Evolutionary conservation across 768 basidiomycete genomes (phyloP).

Genomic region (Podaxis rugospora): DNA sequence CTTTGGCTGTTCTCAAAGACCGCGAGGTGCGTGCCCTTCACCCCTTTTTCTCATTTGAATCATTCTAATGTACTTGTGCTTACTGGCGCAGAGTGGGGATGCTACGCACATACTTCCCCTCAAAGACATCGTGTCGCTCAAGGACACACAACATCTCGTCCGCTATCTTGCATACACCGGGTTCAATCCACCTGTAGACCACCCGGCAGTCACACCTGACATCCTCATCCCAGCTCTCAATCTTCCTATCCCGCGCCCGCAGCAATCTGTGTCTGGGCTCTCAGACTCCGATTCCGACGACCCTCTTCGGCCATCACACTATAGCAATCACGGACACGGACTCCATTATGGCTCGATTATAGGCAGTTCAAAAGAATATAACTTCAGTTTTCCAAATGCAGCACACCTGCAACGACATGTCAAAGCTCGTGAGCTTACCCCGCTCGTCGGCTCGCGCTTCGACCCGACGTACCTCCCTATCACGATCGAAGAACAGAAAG

Average conservation of each 20-base stretch:
- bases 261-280: background rate
- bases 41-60: background rate
- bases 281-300: background rate
- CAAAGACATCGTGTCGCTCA: constrained; percentile 8
- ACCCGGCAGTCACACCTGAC: background rate
- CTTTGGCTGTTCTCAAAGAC: constrained; percentile 49
- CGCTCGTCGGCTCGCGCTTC: constrained; percentile 7
- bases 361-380: background rate
- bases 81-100: constrained; percentile 6
- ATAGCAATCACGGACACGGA: background rate
- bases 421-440: constrained; percentile 7
- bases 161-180: constrained; percentile 11
- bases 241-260: constrained; percentile 2
- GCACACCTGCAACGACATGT: background rate
- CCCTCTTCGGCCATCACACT: background rate
- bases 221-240: background rate
- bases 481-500: constrained; percentile 7
- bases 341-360: background rate
- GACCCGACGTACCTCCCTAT: constrained; percentile 10
- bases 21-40: constrained; percentile 37
- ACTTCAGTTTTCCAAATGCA: constrained; percentile 3
- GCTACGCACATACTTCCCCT: constrained; percentile 13
- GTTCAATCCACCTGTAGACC: constrained; percentile 1
- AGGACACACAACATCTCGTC: constrained; percentile 12
- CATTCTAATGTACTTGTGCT: background rate